Percentiles rank a stretch among this genome's conserved stretches.
Conservation (phyloP, 2,329 filamentous ascomycete species). For the Penicillium verrucosum region DNA sequence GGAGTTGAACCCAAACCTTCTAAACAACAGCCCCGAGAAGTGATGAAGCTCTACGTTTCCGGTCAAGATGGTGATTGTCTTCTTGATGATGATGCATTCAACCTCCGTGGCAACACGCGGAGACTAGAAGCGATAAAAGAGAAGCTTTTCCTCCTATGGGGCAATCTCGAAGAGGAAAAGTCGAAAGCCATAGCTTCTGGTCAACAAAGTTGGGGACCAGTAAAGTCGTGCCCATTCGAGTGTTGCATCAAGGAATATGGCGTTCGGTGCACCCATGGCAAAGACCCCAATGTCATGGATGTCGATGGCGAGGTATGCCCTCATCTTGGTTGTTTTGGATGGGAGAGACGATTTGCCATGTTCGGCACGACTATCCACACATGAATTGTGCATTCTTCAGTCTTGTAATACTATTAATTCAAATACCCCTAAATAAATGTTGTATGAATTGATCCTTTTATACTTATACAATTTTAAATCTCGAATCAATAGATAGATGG, state of each 20-base stretch:
- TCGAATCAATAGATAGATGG: constrained; percentile 1
- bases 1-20: constrained; percentile 51
- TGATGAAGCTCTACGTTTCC: constrained; percentile 67
- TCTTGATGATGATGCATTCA: constrained; percentile 52
- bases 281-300: constrained; percentile 41
- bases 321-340: constrained; percentile 47
- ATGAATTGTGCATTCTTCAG: constrained; percentile 3
- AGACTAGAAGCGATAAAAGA: constrained; percentile 59
- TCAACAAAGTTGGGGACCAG: constrained; percentile 16
- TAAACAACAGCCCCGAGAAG: constrained; percentile 41
- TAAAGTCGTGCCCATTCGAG: constrained; percentile 57
- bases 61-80: constrained; percentile 56
- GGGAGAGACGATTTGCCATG: constrained; percentile 62
- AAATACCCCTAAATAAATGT: constrained; percentile 2
- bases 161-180: constrained; percentile 73
- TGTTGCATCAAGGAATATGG: constrained; percentile 74
- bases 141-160: constrained; percentile 77
- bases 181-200: constrained; percentile 25
- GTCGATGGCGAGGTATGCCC: constrained; percentile 36
- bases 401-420: not conserved
- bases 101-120: constrained; percentile 54
- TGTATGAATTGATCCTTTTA: constrained; percentile 7
- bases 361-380: constrained; percentile 60
- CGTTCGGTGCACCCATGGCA: constrained; percentile 41
- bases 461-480: constrained; percentile 11